phyloP scores from a whole-genome alignment of 2,329 filamentous ascomycete species.

The Aspergillus sp. region DNA sequence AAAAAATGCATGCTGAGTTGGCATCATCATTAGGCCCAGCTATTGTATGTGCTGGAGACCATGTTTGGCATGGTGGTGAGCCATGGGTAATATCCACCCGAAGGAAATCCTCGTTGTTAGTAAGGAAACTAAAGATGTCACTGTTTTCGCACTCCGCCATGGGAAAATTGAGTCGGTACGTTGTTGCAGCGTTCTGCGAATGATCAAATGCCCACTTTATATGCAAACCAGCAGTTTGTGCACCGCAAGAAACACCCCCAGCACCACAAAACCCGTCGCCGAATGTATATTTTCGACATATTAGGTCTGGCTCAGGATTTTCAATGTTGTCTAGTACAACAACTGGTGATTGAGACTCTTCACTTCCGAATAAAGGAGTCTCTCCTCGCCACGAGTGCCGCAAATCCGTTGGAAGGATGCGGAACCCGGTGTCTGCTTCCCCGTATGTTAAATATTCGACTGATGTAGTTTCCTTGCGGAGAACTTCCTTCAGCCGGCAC shows the following conservation, averaged over 20 bases:
- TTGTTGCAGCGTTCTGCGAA: conserved; percentile 55
- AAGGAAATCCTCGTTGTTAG: conserved; percentile 30
- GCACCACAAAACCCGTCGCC: conserved; percentile 73
- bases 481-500: conserved; percentile 33
- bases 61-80: conserved; percentile 76
- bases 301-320: conserved; percentile 21
- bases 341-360: conserved; percentile 9
- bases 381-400: conserved; percentile 35
- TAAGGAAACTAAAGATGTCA: conserved; percentile 49
- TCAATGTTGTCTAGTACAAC: conserved; percentile 15
- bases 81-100: conserved; percentile 70
- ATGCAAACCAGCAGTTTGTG: conserved; percentile 54
- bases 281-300: conserved; percentile 57
- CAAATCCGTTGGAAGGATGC: conserved; percentile 16
- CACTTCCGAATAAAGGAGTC: conserved; percentile 28
- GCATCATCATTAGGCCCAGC: conserved; percentile 59
- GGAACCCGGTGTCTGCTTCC: conserved; percentile 30
- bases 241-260: conserved; percentile 52
- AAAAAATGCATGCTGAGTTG: conserved; percentile 61
- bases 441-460: conserved; percentile 30
- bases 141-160: conserved; percentile 33
- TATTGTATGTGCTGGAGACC: conserved; percentile 69
- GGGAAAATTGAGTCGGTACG: conserved; percentile 61
- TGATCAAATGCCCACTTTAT: conserved; percentile 66
- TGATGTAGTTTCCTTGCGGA: conserved; percentile 17